These are phyloP conservation scores for Elongisporangium undulatum DNA, from an alignment of 352 stramenopile species.

Conservation along the genomic window DNA sequence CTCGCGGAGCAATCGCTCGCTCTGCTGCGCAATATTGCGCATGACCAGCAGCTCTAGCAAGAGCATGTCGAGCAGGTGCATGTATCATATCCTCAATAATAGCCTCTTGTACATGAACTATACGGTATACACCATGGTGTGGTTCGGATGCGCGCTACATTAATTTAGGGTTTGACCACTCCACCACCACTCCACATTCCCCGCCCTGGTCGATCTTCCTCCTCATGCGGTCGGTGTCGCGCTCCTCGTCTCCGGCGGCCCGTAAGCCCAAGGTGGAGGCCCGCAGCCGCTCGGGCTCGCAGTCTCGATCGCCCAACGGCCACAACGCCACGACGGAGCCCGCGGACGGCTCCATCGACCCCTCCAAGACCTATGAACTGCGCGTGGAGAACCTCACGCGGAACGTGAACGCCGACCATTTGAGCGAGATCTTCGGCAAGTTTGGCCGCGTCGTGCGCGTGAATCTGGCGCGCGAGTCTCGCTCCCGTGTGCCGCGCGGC, in stretches of 20 bases:
- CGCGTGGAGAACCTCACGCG: conserved; percentile 82
- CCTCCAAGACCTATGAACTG: conserved; percentile 29
- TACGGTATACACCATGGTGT: no score
- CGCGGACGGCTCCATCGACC: conserved; percentile 6
- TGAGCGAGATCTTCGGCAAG: conserved; percentile 86
- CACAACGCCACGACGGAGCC: conserved; percentile 3
- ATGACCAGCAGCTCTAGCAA: not conserved
- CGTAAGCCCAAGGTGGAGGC: not conserved
- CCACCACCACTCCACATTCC: conserved; percentile 1
- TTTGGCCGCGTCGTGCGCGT: conserved; percentile 66
- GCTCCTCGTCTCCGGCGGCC: not conserved
- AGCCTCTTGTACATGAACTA: not conserved
- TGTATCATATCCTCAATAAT: not conserved
- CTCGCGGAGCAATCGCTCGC: conserved; percentile 55
- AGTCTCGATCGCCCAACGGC: not conserved
- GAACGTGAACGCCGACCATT: conserved; percentile 79
- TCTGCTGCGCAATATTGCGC: conserved; percentile 55
- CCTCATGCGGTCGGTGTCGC: not conserved
- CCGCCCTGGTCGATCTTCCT: not conserved
- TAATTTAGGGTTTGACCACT: not conserved
- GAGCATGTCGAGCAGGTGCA: not conserved
- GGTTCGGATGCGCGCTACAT: not conserved
- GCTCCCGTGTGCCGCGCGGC: conserved; percentile 23
- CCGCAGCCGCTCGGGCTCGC: not conserved
- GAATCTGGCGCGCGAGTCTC: conserved; percentile 28